Evolutionary conservation across 441 rosid genomes (phyloP).

Genomic region (Mallotus repandus): DNA sequence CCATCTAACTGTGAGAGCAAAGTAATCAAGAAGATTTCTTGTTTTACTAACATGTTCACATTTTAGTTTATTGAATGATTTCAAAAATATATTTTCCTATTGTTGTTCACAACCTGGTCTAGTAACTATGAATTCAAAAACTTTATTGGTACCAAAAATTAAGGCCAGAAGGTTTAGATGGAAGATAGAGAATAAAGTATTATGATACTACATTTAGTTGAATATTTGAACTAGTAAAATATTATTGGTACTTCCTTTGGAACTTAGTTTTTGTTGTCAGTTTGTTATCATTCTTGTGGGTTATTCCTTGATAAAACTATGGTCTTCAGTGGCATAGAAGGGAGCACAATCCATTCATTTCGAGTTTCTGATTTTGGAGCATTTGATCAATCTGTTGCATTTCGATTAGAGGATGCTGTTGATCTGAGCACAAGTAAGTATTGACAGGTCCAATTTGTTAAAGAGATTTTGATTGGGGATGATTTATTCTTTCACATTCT

Average conservation of each 20-base stretch:
- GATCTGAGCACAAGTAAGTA: constrained; percentile 45
- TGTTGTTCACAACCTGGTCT: background rate
- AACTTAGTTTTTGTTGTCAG: background rate
- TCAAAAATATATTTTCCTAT: background rate
- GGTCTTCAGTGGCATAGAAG: constrained; percentile 36
- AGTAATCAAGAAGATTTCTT: background rate
- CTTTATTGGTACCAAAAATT: constrained; percentile 1
- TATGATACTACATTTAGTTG: background rate
- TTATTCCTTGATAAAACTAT: constrained; percentile 22
- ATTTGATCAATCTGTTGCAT: constrained; percentile 38
- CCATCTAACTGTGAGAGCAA: background rate
- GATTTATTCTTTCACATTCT: background rate
- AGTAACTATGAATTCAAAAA: background rate
- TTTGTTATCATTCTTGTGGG: background rate
- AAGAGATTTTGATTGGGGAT: constrained; percentile 3
- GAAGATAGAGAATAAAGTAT: background rate
- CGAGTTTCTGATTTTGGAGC: constrained; percentile 38
- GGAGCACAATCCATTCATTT: constrained; percentile 32
- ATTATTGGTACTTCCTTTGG: background rate
- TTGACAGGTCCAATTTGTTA: constrained; percentile 15
- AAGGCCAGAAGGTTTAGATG: background rate
- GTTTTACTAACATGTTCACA: background rate
- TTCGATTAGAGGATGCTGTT: constrained; percentile 38
- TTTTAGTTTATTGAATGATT: background rate
- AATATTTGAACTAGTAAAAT: background rate